These are phyloP conservation scores for Dioszegia crocea DNA, from an alignment of 768 basidiomycete species.

Conservation along the genomic window DNA sequence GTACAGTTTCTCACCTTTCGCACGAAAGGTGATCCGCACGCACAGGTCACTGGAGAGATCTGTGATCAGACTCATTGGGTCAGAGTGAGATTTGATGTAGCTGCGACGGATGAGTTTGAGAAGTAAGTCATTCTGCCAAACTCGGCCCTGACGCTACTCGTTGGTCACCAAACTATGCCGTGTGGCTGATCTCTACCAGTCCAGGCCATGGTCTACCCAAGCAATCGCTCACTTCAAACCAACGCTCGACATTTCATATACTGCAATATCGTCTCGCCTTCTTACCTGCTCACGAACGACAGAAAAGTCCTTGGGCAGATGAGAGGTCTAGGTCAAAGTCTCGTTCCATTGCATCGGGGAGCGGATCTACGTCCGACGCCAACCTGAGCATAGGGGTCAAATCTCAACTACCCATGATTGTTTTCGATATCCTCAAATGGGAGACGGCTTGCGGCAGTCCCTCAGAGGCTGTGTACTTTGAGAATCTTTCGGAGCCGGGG, in stretches of 20 bases:
- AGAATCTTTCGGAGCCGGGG: conserved; percentile 15
- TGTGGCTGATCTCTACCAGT: too few relatives aligned
- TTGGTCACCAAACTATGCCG: too few relatives aligned
- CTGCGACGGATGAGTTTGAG: conserved; percentile 30
- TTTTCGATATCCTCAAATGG: conserved; percentile 26
- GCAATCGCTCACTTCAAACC: conserved; percentile 23
- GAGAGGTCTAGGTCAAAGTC: too few relatives aligned
- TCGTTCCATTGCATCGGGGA: too few relatives aligned
- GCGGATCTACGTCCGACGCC: too few relatives aligned
- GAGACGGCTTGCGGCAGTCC: conserved; percentile 18
- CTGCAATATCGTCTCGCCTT: conserved; percentile 11
- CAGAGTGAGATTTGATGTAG: conserved; percentile 27
- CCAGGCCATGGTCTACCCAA: too few relatives aligned
- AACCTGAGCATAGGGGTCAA: too few relatives aligned
- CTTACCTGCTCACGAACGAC: neutral
- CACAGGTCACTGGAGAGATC: conserved; percentile 21
- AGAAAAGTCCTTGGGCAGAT: too few relatives aligned
- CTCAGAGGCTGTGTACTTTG: conserved; percentile 25
- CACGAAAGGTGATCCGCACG: conserved; percentile 11
- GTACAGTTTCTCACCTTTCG: conserved; percentile 32
- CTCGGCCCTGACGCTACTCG: too few relatives aligned
- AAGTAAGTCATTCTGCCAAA: too few relatives aligned
- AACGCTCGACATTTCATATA: conserved; percentile 28
- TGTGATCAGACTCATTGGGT: conserved; percentile 26
- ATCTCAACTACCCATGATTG: conserved; percentile 17